Evolutionary conservation across 257 asterid genomes (phyloP).

Genomic region (Gentiana straminea): DNA sequence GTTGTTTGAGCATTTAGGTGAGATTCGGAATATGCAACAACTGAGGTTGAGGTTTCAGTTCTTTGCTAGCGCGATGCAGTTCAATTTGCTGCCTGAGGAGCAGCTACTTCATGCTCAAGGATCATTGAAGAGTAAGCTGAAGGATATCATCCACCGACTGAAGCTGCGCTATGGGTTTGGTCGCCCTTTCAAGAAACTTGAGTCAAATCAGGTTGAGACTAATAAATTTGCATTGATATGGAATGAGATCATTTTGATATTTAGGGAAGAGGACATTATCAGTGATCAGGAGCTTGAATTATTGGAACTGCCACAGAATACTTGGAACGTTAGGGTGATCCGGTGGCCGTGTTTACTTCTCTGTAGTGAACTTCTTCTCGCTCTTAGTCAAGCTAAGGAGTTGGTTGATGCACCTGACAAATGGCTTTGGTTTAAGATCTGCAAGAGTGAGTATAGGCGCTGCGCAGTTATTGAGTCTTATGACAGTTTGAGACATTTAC

Average conservation of each 20-base stretch:
- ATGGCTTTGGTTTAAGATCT: conserved; percentile 91
- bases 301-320: conserved; percentile 85
- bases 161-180: conserved; percentile 95
- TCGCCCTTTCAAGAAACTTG: conserved; percentile 85
- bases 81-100: conserved; percentile 98
- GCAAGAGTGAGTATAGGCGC: conserved; percentile 87
- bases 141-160: conserved; percentile 69
- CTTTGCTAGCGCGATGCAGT: conserved; percentile 97
- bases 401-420: conserved; percentile 93
- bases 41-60: conserved; percentile 92
- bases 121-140: conserved; percentile 64
- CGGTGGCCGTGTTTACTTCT: conserved; percentile 99
- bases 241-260: conserved; percentile 78
- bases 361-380: conserved; percentile 85
- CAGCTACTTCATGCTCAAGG: conserved; percentile 76
- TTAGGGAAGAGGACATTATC: conserved; percentile 92
- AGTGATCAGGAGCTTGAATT: conserved; percentile 88
- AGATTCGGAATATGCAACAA: conserved; percentile 93
- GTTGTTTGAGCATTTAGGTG: conserved; percentile 94
- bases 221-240: conserved; percentile 93
- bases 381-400: conserved; percentile 93
- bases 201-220: conserved; percentile 91
- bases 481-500: conserved; percentile 62
- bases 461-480: conserved; percentile 91
- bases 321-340: conserved; percentile 89